Evolutionary conservation across 2,329 filamentous ascomycete species (phyloP).

Genomic region (Pseudomassariella vexata): DNA sequence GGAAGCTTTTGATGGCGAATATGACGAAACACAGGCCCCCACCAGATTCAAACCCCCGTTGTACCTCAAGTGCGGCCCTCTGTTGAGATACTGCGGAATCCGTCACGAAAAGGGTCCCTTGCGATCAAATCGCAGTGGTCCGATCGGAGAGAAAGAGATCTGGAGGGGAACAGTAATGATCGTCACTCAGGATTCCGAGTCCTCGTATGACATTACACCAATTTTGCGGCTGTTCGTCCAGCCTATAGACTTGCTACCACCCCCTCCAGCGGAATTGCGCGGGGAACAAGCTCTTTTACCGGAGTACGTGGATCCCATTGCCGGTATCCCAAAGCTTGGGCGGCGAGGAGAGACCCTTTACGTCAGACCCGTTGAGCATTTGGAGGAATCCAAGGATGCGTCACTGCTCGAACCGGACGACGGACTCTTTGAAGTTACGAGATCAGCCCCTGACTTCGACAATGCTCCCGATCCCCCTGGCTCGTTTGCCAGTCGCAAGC

Average conservation of each 20-base stretch:
- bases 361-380: constrained; percentile 80
- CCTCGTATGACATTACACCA: constrained; percentile 74
- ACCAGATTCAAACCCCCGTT: constrained; percentile 78
- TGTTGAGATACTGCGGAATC: constrained; percentile 85
- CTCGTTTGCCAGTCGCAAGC: constrained; percentile 48
- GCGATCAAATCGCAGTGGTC: constrained; percentile 28
- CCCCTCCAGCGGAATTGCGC: constrained; percentile 64
- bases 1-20: constrained; percentile 61
- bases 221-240: constrained; percentile 81
- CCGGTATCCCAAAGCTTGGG: constrained; percentile 79
- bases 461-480: constrained; percentile 43
- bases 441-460: constrained; percentile 44
- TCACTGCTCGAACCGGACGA: constrained; percentile 74
- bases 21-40: constrained; percentile 56
- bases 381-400: constrained; percentile 72
- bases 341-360: constrained; percentile 82
- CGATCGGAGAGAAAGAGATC: constrained; percentile 58
- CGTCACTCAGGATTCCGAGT: constrained; percentile 79
- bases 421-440: constrained; percentile 71
- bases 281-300: constrained; percentile 62
- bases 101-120: constrained; percentile 51
- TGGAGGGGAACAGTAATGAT: constrained; percentile 97
- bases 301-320: constrained; percentile 84
- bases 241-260: constrained; percentile 74
- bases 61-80: constrained; percentile 82